Percentiles rank a stretch among this genome's conserved stretches.
Evolutionary conservation across 345 rosid genomes (phyloP).

Genomic region (Aquilaria malaccensis): DNA sequence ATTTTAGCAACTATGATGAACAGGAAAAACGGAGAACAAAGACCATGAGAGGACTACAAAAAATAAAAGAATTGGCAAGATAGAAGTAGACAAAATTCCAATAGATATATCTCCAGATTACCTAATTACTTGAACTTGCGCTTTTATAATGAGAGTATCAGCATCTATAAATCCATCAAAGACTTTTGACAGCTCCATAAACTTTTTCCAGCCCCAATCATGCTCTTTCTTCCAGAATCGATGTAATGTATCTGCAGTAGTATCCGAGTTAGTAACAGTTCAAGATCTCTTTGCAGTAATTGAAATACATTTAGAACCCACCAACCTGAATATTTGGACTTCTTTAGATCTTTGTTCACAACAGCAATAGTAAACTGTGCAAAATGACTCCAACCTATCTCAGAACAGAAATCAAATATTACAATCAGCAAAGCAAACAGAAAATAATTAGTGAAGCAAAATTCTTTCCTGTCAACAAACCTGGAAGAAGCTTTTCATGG

Average conservation of each 20-base stretch:
- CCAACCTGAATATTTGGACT: conserved; percentile 86
- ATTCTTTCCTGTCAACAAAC: conserved; percentile 26
- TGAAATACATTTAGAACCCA: conserved; percentile 13
- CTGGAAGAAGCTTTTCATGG: conserved; percentile 94
- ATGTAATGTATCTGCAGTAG: conserved; percentile 71
- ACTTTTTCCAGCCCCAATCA: conserved; percentile 97
- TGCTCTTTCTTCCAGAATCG: conserved; percentile 93
- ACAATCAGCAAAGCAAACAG: conserved; percentile 3
- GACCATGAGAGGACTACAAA: background rate
- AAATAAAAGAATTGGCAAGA: conserved; percentile 1
- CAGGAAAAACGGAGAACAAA: background rate
- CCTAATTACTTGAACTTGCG: conserved; percentile 98
- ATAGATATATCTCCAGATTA: conserved; percentile 13
- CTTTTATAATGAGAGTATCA: conserved; percentile 79
- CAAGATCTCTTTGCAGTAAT: conserved; percentile 3
- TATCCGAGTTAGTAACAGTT: conserved; percentile 18
- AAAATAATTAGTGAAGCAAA: background rate
- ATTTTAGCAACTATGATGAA: background rate
- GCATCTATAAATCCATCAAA: conserved; percentile 79
- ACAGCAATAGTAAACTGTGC: conserved; percentile 96
- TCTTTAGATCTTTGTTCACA: conserved; percentile 79
- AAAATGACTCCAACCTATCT: conserved; percentile 92
- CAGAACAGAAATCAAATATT: conserved; percentile 9
- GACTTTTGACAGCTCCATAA: conserved; percentile 83
- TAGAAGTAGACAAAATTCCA: background rate